phyloP scores from a whole-genome alignment of 1,139 yeast species.

The Barnettozyma hawaiiensis region DNA sequence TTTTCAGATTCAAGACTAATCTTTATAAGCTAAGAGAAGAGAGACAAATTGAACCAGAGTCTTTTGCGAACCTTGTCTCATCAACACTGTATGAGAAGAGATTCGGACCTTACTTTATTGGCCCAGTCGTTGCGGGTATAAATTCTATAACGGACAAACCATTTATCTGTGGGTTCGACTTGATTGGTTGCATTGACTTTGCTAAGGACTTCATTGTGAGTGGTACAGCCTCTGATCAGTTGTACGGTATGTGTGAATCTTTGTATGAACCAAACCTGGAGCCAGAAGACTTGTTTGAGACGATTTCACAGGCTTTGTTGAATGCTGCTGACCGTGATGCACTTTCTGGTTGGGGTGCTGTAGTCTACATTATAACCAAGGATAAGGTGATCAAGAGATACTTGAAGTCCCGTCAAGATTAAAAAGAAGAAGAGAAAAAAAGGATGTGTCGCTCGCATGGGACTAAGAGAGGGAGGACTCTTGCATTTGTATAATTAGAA shows the following conservation, averaged over 20 bases:
- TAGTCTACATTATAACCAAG: slow-evolving; percentile 86
- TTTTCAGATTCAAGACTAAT: slow-evolving; percentile 79
- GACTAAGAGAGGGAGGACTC: too few relatives aligned
- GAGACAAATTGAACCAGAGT: slow-evolving; percentile 84
- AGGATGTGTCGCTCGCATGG: not conserved
- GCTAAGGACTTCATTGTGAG: slow-evolving; percentile 95
- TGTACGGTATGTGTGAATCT: slow-evolving; percentile 98
- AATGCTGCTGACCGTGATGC: slow-evolving; percentile 98
- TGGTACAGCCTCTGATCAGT: slow-evolving; percentile 94
- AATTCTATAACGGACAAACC: slow-evolving; percentile 78
- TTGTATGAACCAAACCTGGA: slow-evolving; percentile 88
- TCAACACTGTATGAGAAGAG: slow-evolving; percentile 84
- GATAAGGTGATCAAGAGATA: slow-evolving; percentile 85
- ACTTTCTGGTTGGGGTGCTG: slow-evolving; percentile 97
- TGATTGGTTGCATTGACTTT: slow-evolving; percentile 93
- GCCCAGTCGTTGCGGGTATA: slow-evolving; percentile 95
- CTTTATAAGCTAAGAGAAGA: slow-evolving; percentile 90
- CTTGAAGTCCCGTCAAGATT: slow-evolving; percentile 93
- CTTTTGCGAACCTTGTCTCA: slow-evolving; percentile 89
- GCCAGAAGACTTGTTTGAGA: slow-evolving; percentile 94
- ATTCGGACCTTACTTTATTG: slow-evolving; percentile 95
- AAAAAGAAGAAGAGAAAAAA: slow-evolving; percentile 14
- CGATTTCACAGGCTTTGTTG: slow-evolving; percentile 88
- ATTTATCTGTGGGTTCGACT: slow-evolving; percentile 91
- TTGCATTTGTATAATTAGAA: slow-evolving; percentile 6